phyloP scores from a whole-genome alignment of 1,139 yeast genomes.

The Blastobotrys persicus region DNA sequence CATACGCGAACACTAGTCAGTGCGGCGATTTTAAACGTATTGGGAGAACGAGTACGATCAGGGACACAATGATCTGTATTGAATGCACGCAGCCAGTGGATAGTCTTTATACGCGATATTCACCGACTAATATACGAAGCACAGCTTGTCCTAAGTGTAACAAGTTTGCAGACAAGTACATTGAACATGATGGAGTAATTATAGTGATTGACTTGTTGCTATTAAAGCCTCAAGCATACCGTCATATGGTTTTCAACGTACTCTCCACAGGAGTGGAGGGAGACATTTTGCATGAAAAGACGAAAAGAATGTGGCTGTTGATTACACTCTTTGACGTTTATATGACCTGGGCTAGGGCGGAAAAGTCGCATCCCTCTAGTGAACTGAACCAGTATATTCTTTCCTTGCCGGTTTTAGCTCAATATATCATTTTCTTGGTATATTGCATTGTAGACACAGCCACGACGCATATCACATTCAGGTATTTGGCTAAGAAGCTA shows the following conservation, averaged over 20 bases:
- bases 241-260: slow-evolving; percentile 80
- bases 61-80: slow-evolving; percentile 71
- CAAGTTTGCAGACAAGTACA: slow-evolving; percentile 80
- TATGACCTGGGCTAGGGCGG: slow-evolving; percentile 88
- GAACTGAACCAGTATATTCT: slow-evolving; percentile 39
- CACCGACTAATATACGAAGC: slow-evolving; percentile 74
- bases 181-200: slow-evolving; percentile 83
- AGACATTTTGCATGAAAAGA: slow-evolving; percentile 27
- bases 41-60: no score
- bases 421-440: slow-evolving; percentile 64
- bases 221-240: slow-evolving; percentile 83
- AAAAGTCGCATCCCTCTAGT: slow-evolving; percentile 41
- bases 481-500: slow-evolving; percentile 41
- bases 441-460: slow-evolving; percentile 61
- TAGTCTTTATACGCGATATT: slow-evolving; percentile 66
- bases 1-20: no score
- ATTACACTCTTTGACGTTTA: slow-evolving; percentile 86
- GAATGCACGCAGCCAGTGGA: slow-evolving; percentile 72
- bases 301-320: slow-evolving; percentile 55
- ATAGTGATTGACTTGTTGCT: slow-evolving; percentile 79
- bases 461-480: slow-evolving; percentile 52
- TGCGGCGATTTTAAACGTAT: no score
- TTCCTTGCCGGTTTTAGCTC: slow-evolving; percentile 48
- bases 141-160: slow-evolving; percentile 76
- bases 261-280: slow-evolving; percentile 39